Percentiles rank a stretch among this genome's conserved stretches.
phyloP scores from a whole-genome alignment of 192 early-diverging fungal species.

The Allomyces javanicus region DNA sequence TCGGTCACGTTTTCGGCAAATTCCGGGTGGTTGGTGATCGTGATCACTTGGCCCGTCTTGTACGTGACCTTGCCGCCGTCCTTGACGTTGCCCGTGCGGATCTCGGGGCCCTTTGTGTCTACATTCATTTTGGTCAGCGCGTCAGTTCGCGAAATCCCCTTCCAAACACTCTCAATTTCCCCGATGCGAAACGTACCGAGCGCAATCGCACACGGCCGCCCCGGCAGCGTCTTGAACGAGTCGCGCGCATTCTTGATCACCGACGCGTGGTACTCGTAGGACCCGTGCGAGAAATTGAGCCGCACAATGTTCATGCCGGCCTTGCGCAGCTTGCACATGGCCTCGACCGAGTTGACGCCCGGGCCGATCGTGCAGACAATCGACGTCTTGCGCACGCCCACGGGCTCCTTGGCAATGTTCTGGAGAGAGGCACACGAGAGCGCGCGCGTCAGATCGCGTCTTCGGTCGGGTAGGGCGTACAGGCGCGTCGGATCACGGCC shows the following conservation, averaged over 20 bases:
- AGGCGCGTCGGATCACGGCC: too few relatives aligned
- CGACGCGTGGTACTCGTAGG: constrained; percentile 48
- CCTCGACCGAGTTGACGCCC: constrained; percentile 53
- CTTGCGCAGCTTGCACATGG: constrained; percentile 41
- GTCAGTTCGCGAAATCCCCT: too few relatives aligned
- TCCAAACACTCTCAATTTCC: too few relatives aligned
- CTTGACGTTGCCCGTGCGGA: constrained; percentile 64
- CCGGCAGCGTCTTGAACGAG: constrained; percentile 14
- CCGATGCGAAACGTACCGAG: constrained; percentile 8
- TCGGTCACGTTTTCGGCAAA: constrained; percentile 37
- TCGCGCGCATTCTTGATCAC: constrained; percentile 51
- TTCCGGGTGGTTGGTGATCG: constrained; percentile 44
- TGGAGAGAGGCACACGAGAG: not conserved
- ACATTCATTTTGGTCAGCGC: too few relatives aligned
- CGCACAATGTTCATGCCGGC: constrained; percentile 69
- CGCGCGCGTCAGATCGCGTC: too few relatives aligned
- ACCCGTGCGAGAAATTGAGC: constrained; percentile 56
- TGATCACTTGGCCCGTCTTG: constrained; percentile 56
- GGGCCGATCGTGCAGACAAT: constrained; percentile 70
- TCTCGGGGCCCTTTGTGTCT: constrained; percentile 75
- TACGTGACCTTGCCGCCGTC: constrained; percentile 53
- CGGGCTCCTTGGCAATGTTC: constrained; percentile 28
- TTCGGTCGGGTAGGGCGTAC: too few relatives aligned
- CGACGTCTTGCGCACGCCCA: constrained; percentile 47
- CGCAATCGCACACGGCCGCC: constrained; percentile 43